Evolutionary conservation across 805 yeast genomes (phyloP), one percentile per base, ranked within the genome.

Genomic region (Vanderwaltozyma polyspora): DNA sequence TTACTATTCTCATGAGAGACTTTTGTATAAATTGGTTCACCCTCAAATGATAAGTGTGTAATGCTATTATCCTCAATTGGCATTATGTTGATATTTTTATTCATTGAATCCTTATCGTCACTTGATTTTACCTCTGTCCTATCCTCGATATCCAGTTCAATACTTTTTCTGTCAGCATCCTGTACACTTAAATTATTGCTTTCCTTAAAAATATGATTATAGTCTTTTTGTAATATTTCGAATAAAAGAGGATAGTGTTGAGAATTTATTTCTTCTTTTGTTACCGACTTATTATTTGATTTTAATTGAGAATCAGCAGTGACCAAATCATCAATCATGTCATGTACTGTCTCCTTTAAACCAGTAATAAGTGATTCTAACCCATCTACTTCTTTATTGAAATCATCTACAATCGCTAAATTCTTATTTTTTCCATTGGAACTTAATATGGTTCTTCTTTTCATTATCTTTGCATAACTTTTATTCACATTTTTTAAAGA

Each of bases 161-260:
- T n/a, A n/a, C n/a, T n/a, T n/a, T n/a, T n/a, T n/a, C n/a, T n/a
- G n/a, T n/a, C n/a, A n/a, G n/a, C n/a, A n/a, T n/a, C n/a, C n/a
- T n/a, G n/a, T n/a, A n/a, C n/a, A n/a, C n/a, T n/a, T n/a, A n/a
- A n/a, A n/a, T n/a, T n/a, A n/a, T n/a, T n/a, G n/a, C 10, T 21
- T 21, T 21, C 10, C 10, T 21, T 10, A 21, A 21, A 21, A 7
- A 21, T 10, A 21, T 21, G 23, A 3, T 31, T 19, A 23, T 23
- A n/a, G 16, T 33, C 21, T 25, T 36, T 26, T 19, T 32, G 43
- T 33, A 59, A 35, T 24, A 55, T 46, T 8, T 45, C 48, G 36
- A 59, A 63, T 15, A 71, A 40, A 4, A 53, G 49, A 4, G 67
- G 66, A 46, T 67, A 71, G 42, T 70, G 75, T 13, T 47, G 48